These are phyloP conservation scores for Scheffersomyces ergatensis DNA, from an alignment of 805 yeast species.

Conservation along the genomic window DNA sequence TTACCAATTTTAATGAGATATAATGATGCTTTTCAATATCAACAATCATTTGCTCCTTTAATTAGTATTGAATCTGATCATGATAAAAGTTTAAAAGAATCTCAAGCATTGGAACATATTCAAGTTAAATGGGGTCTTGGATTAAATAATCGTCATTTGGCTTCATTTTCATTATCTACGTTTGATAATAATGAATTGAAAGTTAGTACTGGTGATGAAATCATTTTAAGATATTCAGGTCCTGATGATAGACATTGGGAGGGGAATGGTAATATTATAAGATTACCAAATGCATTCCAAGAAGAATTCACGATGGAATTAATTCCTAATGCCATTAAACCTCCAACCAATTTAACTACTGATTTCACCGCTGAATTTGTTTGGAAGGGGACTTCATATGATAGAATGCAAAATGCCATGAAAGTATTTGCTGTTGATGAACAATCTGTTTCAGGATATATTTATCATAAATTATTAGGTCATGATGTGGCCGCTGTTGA, in stretches of 20 bases:
- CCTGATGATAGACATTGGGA: slow-evolving; percentile 64
- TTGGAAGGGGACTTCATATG: slow-evolving; percentile 84
- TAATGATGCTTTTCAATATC: slow-evolving; percentile 81
- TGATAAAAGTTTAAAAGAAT: slow-evolving; percentile 71
- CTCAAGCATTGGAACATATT: slow-evolving; percentile 72
- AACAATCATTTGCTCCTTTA: slow-evolving; percentile 79
- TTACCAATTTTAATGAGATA: slow-evolving; percentile 75
- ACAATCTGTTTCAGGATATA: slow-evolving; percentile 66
- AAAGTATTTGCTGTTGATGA: slow-evolving; percentile 66
- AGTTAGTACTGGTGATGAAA: slow-evolving; percentile 83
- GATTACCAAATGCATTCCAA: slow-evolving; percentile 62
- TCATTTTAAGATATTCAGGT: slow-evolving; percentile 64
- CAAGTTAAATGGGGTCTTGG: slow-evolving; percentile 73
- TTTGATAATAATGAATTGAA: slow-evolving; percentile 63
- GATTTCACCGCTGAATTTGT: slow-evolving; percentile 83
- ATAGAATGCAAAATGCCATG: slow-evolving; percentile 81
- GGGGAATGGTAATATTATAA: slow-evolving; percentile 66
- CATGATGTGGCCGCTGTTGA: slow-evolving; percentile 66
- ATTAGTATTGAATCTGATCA: slow-evolving; percentile 79
- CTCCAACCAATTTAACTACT: slow-evolving; percentile 54
- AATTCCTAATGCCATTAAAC: slow-evolving; percentile 29
- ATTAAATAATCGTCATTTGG: slow-evolving; percentile 62
- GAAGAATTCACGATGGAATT: slow-evolving; percentile 76
- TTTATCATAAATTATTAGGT: slow-evolving; percentile 79
- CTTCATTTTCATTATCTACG: slow-evolving; percentile 65